Base-by-base conservation (phyloP, 2,329 filamentous ascomycete genomes). In the Pyricularia sp. region DNA sequence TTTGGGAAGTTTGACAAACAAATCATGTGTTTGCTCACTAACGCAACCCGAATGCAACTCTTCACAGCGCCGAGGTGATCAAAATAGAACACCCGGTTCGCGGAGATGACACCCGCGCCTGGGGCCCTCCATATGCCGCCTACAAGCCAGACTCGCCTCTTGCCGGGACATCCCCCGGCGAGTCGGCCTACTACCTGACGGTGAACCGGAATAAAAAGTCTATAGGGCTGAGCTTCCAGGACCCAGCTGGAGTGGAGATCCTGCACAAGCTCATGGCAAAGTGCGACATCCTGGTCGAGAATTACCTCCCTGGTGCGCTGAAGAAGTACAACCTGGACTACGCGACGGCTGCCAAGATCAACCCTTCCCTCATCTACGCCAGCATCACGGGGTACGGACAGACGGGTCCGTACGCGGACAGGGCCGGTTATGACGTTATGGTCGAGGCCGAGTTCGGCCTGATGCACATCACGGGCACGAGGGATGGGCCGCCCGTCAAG, bases 341-440 rank as follows among this genome's bases (percentile, higher is more conserved):
- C 71, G 86, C 88, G 30, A 90, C 89, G 0, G 77, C 99, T 1
- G 84, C 82, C 63, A 83, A 86, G 69, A 87, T 97, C 73, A 97
- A 97, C 72, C 93, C 93, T 0, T 79, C 81, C 6, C 81, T 99
- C 61, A 90, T 99, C 69, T 99, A 99, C 73, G 92, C 93, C 16
- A 96, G 91, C 70, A 96, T 99, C 70, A 99, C 94, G 0, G 94
- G 94, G 0, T 99, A 97, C 73, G 94, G 94, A 2, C 94, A 99
- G 74, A 96, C 90, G 1, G 94, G 94, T 0, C 94, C 94, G 0
- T 96, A 96, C 75, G 86, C 88, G 6, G 84, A 87, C 68, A 84
- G 94, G 16, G 92, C 94, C 3, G 94, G 94, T 4, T 99, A 99
- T 80, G 94, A 99, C 76, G 94, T 99, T 70, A 99, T 99, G 93